Conservation (phyloP, 495 filamentous ascomycete genomes). For the Pseudotulostoma volvatum region DNA sequence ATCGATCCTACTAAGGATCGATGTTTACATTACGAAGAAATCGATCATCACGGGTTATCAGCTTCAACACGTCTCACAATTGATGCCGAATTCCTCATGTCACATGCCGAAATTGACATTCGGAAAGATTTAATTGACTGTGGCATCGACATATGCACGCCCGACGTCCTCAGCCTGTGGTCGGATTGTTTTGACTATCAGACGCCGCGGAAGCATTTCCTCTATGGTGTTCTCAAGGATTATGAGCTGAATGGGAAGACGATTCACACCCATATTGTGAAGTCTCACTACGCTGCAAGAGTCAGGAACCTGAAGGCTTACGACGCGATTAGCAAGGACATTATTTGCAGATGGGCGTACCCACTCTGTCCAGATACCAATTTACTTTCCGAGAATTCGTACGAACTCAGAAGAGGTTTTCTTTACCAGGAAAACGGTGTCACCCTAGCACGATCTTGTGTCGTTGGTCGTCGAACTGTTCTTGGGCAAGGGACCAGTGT, state of each 20-base stretch:
- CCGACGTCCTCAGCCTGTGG: conserved; percentile 86
- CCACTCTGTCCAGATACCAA: conserved; percentile 89
- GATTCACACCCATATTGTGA: conserved; percentile 77
- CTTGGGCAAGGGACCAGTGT: conserved; percentile 64
- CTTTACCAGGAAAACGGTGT: conserved; percentile 58
- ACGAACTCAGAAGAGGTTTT: conserved; percentile 45
- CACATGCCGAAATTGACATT: conserved; percentile 54
- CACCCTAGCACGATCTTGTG: conserved; percentile 52
- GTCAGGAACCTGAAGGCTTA: conserved; percentile 78
- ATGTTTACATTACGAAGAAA: conserved; percentile 88
- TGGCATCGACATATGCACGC: conserved; percentile 93
- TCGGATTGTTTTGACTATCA: conserved; percentile 97
- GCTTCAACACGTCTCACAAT: conserved; percentile 42
- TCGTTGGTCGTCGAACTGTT: conserved; percentile 47
- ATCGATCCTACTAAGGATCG: conserved; percentile 64
- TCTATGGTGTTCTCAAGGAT: conserved; percentile 86
- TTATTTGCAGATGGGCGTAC: conserved; percentile 80
- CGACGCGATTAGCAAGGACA: conserved; percentile 75
- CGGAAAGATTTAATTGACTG: conserved; percentile 85
- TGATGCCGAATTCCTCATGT: conserved; percentile 53
- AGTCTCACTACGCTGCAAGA: conserved; percentile 60
- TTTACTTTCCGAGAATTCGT: conserved; percentile 57
- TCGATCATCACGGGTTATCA: conserved; percentile 26
- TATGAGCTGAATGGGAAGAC: conserved; percentile 93
- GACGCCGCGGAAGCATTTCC: conserved; percentile 68